phyloP scores from a whole-genome alignment of 139 green algal genomes.

The Coccomyxa sp. region DNA sequence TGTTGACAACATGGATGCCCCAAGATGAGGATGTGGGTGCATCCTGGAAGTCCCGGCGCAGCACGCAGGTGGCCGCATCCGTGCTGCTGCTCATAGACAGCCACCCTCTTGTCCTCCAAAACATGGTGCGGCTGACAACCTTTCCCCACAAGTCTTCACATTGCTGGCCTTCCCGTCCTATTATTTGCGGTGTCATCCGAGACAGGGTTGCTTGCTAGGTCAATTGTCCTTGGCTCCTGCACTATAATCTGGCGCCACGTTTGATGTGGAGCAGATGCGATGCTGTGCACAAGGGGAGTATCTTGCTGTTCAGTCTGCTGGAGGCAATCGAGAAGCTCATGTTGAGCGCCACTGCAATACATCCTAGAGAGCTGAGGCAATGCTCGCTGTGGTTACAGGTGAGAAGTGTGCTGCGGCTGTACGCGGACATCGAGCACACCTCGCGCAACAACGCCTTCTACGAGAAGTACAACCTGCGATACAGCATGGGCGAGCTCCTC shows the following conservation, averaged over 20 bases:
- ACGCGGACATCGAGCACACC: constrained; percentile 79
- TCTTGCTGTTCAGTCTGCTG: not conserved
- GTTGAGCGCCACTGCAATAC: too few species aligned
- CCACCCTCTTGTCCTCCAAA: constrained; percentile 69
- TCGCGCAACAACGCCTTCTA: constrained; percentile 80
- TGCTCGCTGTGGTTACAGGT: not conserved
- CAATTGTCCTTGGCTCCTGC: too few species aligned
- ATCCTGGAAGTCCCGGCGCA: not conserved
- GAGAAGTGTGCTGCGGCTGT: constrained; percentile 78
- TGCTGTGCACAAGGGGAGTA: not conserved
- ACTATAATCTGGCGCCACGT: not conserved
- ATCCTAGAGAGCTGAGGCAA: too few species aligned
- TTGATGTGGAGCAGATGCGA: not conserved
- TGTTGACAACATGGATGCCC: constrained; percentile 15
- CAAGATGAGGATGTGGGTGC: not conserved
- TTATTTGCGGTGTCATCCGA: too few species aligned
- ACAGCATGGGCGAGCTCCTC: constrained; percentile 80
- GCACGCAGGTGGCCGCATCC: constrained; percentile 1
- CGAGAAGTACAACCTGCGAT: constrained; percentile 89
- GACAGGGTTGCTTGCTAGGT: too few species aligned
- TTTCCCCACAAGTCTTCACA: not conserved
- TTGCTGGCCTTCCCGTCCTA: not conserved
- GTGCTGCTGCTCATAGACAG: constrained; percentile 69
- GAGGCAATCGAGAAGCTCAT: not conserved
- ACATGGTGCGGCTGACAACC: constrained; percentile 56